Evolutionary conservation across 768 basidiomycete species (phyloP).

Genomic region (Kwoniella dejecticola): DNA sequence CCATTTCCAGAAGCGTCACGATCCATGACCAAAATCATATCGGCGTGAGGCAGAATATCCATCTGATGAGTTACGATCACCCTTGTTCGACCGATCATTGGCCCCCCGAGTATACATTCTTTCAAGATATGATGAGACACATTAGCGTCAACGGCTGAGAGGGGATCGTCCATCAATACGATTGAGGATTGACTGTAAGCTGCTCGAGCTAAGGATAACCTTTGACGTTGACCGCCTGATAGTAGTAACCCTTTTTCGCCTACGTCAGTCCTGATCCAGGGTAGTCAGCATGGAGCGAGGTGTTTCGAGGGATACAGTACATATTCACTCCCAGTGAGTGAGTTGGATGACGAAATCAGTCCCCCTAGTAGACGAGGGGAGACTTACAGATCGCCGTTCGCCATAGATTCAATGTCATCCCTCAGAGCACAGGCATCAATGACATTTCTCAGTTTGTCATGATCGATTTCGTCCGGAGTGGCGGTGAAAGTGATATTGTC

Average conservation of each 20-base stretch:
- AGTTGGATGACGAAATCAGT: neutral
- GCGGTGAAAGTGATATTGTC: conserved; percentile 53
- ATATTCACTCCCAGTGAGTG: neutral
- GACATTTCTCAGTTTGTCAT: conserved; percentile 27
- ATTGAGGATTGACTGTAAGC: conserved; percentile 41
- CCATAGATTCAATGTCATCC: conserved; percentile 36
- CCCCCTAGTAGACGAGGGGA: neutral
- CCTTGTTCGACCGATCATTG: conserved; percentile 63
- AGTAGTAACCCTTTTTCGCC: conserved; percentile 70
- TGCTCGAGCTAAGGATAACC: conserved; percentile 48
- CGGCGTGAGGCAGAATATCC: conserved; percentile 48
- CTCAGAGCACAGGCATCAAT: conserved; percentile 47
- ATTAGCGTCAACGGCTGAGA: conserved; percentile 76
- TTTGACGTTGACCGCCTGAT: conserved; percentile 52
- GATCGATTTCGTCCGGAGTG: conserved; percentile 30
- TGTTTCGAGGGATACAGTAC: no score
- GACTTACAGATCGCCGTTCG: conserved; percentile 41
- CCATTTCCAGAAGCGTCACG: conserved; percentile 24
- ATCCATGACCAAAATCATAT: conserved; percentile 51
- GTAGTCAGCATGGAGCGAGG: no score
- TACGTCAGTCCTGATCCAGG: conserved; percentile 63
- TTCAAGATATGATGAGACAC: conserved; percentile 70
- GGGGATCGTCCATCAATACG: conserved; percentile 54
- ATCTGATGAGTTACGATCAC: conserved; percentile 61
- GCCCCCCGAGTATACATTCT: conserved; percentile 60